Evolutionary conservation across 2,329 filamentous ascomycete species (phyloP).

Genomic region (Aspergillus ruber): DNA sequence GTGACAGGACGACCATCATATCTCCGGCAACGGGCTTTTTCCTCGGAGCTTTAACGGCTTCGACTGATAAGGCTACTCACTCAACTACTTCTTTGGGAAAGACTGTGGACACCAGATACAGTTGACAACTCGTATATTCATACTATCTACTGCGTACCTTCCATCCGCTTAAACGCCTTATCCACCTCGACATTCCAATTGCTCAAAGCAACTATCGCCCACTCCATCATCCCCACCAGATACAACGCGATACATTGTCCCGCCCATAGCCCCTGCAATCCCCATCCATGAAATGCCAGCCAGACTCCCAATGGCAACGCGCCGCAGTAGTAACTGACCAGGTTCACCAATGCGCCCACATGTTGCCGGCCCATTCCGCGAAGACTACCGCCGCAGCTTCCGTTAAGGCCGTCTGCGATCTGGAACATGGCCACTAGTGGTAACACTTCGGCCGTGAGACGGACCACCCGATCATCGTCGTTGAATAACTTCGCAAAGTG

Average conservation of each 20-base stretch:
- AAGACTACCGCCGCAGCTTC: conserved; percentile 72
- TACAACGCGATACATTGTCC: conserved; percentile 78
- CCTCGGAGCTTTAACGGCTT: not conserved
- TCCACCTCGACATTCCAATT: conserved; percentile 69
- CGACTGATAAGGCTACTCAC: not conserved
- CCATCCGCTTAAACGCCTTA: conserved; percentile 65
- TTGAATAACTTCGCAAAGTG: conserved; percentile 77
- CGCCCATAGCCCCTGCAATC: conserved; percentile 71
- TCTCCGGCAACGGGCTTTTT: not conserved
- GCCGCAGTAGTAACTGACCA: conserved; percentile 76
- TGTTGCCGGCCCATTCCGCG: conserved; percentile 82
- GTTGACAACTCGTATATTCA: not conserved
- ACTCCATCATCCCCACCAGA: conserved; percentile 70
- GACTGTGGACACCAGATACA: too few relatives aligned
- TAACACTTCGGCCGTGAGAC: conserved; percentile 70
- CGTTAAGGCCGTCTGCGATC: conserved; percentile 81
- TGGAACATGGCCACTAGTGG: conserved; percentile 85
- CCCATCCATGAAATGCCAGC: conserved; percentile 82
- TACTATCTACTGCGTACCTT: conserved; percentile 36
- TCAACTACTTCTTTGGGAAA: not conserved
- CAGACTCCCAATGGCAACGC: conserved; percentile 76
- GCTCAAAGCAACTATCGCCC: conserved; percentile 70
- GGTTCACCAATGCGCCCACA: conserved; percentile 74
- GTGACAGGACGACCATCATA: not conserved
- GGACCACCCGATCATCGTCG: conserved; percentile 64